Conservation (phyloP, 805 yeast species). For the Cyberlindnera xylosilytica region DNA sequence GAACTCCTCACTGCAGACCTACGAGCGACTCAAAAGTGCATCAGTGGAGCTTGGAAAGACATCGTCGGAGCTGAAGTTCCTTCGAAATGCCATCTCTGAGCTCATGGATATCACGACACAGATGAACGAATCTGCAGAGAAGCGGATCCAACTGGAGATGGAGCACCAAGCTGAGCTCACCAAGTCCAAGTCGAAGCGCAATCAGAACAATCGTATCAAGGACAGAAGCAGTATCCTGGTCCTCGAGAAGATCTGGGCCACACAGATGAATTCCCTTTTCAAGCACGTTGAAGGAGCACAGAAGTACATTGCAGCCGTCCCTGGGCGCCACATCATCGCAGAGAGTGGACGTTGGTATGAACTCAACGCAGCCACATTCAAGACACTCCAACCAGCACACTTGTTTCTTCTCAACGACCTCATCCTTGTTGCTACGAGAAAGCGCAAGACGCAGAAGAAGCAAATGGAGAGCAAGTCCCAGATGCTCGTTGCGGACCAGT, state of each 20-base stretch:
- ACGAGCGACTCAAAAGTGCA: constrained; percentile 55
- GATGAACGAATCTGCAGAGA: constrained; percentile 59
- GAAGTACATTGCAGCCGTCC: constrained; percentile 65
- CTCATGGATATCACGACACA: constrained; percentile 57
- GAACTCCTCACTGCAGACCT: constrained; percentile 57
- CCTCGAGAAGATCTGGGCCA: constrained; percentile 79
- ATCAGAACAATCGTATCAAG: constrained; percentile 51
- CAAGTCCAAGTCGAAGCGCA: constrained; percentile 14
- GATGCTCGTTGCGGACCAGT: constrained; percentile 63
- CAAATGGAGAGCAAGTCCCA: constrained; percentile 31
- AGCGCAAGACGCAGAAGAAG: constrained; percentile 30
- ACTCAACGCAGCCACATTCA: constrained; percentile 80
- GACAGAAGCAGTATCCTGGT: constrained; percentile 71
- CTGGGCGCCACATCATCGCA: constrained; percentile 76
- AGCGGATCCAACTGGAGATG: constrained; percentile 46
- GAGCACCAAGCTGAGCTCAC: constrained; percentile 24
- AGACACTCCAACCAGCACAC: constrained; percentile 72
- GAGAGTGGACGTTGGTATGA: constrained; percentile 88
- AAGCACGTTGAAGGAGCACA: constrained; percentile 91
- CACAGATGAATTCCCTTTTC: constrained; percentile 64
- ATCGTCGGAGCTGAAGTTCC: constrained; percentile 55
- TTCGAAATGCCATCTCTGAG: constrained; percentile 59
- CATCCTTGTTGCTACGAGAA: constrained; percentile 67
- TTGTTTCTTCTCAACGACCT: constrained; percentile 76
- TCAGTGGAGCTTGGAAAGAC: constrained; percentile 61